Base-by-base conservation (phyloP, 768 basidiomycete species). In the Clitopilus passeckerianus region DNA sequence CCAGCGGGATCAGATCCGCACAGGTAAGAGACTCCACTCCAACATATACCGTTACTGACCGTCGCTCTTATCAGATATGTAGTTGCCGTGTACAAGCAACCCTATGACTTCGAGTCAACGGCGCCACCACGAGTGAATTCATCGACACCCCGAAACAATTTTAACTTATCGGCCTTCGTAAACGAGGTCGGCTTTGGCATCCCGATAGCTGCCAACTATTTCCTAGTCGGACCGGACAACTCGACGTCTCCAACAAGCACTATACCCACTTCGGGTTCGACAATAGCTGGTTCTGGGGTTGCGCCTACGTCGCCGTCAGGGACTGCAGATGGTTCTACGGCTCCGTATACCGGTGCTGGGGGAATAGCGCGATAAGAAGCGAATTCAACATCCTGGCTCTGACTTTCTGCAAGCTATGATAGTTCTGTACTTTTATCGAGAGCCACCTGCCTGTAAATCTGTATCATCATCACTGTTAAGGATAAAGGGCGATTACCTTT, bases 181-280 rank as follows among this genome's bases (percentile, higher is more conserved):
- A 59, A 62, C 23, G 67, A 63, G 15, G 61, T 72, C 8, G 66
- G 72, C 27, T 67, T 80, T 15, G 73, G 73, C 1, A 56, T 63
- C 24, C 76, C 77, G 2, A 61, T 79, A 44, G 77, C 75, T 16
- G 79, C 78, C 34, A 77, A 73, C 52, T 80, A 73, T 65, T 80
- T 80, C 67, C 64, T 77, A 30, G 72, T 74, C 15, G 76, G 75
- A 2, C 70, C 76, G 5, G 66, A 66, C 41, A 64, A 68, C 61
- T 59, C 62, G 58, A 59, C 61, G 59, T 46, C 54, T 64, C 56
- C 63, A 20, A 20, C 60, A 5, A 61, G 52, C 53, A 54, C 50
- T 33, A 41, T 57, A n/a, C 44, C 61, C 54, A 30, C 56, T 46
- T 24, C 57, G 33, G 14, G 58, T 35, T 33, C 44, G 37, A 27